These are phyloP conservation scores for Saksenaea vasiformis DNA, from an alignment of 371 early-diverging fungal species.

Conservation along the genomic window DNA sequence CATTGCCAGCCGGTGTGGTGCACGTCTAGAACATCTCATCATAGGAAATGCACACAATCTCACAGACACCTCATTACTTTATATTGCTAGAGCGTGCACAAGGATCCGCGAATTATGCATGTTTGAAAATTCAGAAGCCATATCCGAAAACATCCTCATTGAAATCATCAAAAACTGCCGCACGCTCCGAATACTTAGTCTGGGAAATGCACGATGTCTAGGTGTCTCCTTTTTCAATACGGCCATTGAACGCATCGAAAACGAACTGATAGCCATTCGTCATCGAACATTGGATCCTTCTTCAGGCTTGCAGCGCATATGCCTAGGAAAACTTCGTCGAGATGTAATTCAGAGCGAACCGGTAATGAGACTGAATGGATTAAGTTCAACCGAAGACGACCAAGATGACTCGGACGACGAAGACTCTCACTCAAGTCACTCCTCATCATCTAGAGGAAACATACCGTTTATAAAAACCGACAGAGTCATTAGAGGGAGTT, in stretches of 20 bases:
- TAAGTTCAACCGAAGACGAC: slow-evolving; percentile 36
- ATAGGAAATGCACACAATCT: slow-evolving; percentile 45
- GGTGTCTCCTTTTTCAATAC: slow-evolving; percentile 36
- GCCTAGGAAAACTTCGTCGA: slow-evolving; percentile 39
- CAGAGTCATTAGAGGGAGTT: slow-evolving; percentile 41
- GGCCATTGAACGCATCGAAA: slow-evolving; percentile 32
- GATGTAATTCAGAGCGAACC: slow-evolving; percentile 29
- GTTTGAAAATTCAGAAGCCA: slow-evolving; percentile 38
- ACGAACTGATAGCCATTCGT: slow-evolving; percentile 23
- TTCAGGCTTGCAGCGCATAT: slow-evolving; percentile 34
- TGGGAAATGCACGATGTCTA: slow-evolving; percentile 46
- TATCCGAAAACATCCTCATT: slow-evolving; percentile 37
- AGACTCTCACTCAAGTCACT: slow-evolving; percentile 1
- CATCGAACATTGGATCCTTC: not conserved
- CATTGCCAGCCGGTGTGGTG: slow-evolving; percentile 37
- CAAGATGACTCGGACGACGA: slow-evolving; percentile 22
- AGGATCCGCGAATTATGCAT: slow-evolving; percentile 35
- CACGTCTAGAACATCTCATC: slow-evolving; percentile 32
- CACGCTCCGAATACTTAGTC: slow-evolving; percentile 26
- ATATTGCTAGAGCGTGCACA: slow-evolving; percentile 33
- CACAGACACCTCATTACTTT: slow-evolving; percentile 36
- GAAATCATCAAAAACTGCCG: slow-evolving; percentile 36
- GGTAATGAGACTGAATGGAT: slow-evolving; percentile 25
- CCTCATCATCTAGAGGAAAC: slow-evolving; percentile 19
- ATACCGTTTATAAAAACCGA: slow-evolving; percentile 32